phyloP scores from a whole-genome alignment of 2,329 filamentous ascomycete genomes.

The Samsoniella hepiali region DNA sequence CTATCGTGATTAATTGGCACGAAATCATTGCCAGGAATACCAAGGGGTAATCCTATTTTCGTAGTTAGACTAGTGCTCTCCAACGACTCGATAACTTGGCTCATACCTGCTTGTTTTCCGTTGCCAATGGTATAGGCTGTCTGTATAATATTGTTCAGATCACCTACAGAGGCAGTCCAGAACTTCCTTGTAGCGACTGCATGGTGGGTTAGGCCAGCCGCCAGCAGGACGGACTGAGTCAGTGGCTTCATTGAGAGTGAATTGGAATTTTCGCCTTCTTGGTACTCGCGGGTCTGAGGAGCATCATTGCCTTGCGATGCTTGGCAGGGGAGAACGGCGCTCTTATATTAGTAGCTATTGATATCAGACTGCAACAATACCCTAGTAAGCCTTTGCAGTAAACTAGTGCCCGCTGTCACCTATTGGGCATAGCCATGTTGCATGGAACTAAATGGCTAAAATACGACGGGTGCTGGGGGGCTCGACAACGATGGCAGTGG shows the following conservation, averaged over 20 bases:
- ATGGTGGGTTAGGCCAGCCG: background rate
- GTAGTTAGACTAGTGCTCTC: background rate
- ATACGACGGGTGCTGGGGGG: no score
- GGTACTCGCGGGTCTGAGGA: no score
- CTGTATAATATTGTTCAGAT: conserved; percentile 27
- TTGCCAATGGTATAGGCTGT: conserved; percentile 47
- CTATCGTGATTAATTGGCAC: conserved; percentile 47
- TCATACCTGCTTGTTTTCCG: conserved; percentile 42
- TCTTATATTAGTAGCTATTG: no score
- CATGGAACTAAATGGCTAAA: no score
- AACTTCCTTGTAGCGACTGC: background rate
- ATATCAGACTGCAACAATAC: no score
- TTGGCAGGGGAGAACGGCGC: no score
- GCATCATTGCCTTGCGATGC: no score
- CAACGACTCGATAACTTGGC: background rate
- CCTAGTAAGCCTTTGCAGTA: no score
- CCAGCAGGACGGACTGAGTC: background rate
- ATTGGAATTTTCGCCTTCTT: no score
- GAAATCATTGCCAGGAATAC: conserved; percentile 39
- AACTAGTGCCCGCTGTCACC: no score
- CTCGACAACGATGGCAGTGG: no score
- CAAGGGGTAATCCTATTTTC: conserved; percentile 36
- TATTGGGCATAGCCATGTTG: no score
- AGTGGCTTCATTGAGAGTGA: background rate
- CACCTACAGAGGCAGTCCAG: conserved; percentile 16